Percentiles rank a stretch among this genome's conserved stretches.
These are phyloP conservation scores for Dimocarpus longan DNA, from an alignment of 345 rosid genomes.

Conservation along the genomic window DNA sequence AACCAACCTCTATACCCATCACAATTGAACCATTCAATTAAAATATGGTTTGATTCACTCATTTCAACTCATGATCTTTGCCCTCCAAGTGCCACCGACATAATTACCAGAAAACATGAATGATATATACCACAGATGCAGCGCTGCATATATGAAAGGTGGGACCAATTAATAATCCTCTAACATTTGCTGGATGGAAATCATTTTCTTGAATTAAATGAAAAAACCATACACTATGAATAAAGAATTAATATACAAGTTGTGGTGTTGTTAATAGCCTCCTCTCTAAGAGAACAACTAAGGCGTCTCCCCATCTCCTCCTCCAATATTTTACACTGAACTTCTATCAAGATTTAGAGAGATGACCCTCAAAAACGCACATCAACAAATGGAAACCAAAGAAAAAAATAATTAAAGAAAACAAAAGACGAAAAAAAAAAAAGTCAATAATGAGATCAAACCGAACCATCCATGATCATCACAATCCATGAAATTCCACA, in stretches of 20 bases:
- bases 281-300: background rate
- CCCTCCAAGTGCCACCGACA: background rate
- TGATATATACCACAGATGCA: background rate
- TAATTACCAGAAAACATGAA: background rate
- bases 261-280: background rate
- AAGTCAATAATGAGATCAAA: background rate
- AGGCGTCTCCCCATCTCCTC: background rate
- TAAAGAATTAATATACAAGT: background rate
- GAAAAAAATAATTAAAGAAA: background rate
- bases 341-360: background rate
- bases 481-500: background rate
- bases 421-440: background rate
- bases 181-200: background rate
- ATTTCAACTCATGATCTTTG: too few species aligned
- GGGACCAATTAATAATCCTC: background rate
- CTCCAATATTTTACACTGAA: background rate
- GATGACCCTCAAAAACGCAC: background rate
- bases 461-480: background rate
- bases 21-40: background rate
- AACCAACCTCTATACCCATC: background rate
- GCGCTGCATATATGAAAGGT: background rate
- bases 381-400: background rate
- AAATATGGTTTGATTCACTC: background rate
- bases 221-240: background rate
- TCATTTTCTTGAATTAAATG: constrained; percentile 3